Evolutionary conservation across 2,329 filamentous ascomycete genomes (phyloP).

Genomic region (Pseudocercospora pini-densiflorae): DNA sequence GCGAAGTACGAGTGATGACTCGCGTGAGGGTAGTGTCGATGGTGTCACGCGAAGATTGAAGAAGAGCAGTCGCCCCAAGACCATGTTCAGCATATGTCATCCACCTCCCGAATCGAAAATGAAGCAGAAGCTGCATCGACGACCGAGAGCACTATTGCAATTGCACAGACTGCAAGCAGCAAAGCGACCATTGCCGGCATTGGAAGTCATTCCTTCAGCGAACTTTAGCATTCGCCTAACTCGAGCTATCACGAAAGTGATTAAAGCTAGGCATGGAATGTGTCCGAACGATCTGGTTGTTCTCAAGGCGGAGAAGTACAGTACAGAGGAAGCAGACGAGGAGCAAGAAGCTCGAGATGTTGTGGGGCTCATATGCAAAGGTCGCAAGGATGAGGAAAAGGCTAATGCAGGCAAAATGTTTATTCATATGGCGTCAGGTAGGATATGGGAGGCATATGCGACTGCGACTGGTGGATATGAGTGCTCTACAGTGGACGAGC

Average conservation of each 20-base stretch:
- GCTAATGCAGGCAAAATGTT: constrained; percentile 66
- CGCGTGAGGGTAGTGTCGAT: constrained; percentile 39
- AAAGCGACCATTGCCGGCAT: constrained; percentile 66
- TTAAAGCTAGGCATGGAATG: constrained; percentile 66
- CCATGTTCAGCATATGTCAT: constrained; percentile 69
- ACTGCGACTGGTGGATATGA: constrained; percentile 53
- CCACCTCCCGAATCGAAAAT: constrained; percentile 63
- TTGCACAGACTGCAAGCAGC: constrained; percentile 68
- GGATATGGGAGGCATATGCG: constrained; percentile 50
- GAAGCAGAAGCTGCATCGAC: constrained; percentile 66
- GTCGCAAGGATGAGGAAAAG: constrained; percentile 46
- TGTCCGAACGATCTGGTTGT: constrained; percentile 72
- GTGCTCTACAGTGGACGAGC: constrained; percentile 64
- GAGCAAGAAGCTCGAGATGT: constrained; percentile 60
- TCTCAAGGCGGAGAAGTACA: constrained; percentile 71
- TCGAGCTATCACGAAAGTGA: constrained; percentile 66
- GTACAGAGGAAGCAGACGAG: constrained; percentile 55
- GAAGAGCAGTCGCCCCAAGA: constrained; percentile 55
- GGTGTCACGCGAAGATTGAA: constrained; percentile 31
- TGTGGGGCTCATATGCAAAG: constrained; percentile 68
- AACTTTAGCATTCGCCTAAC: constrained; percentile 63
- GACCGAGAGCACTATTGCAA: constrained; percentile 72
- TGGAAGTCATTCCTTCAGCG: constrained; percentile 69
- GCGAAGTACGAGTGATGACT: constrained; percentile 35
- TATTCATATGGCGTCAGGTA: constrained; percentile 63